Conservation (phyloP, 139 green algal species). For the Coelastrella sp. region DNA sequence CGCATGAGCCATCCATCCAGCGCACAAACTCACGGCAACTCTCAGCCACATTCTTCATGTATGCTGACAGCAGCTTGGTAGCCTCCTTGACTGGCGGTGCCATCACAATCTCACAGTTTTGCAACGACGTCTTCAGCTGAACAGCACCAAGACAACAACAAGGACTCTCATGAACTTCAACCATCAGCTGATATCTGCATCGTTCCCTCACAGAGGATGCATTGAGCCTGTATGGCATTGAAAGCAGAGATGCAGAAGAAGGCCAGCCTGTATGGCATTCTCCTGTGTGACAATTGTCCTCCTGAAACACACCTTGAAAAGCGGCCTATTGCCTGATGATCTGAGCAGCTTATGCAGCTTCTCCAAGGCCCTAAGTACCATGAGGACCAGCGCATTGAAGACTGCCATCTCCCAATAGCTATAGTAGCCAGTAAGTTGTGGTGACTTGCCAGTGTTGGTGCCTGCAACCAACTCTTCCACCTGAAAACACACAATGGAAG, state of each 20-base stretch:
- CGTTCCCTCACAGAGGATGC: background rate
- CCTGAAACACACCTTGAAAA: conserved; percentile 57
- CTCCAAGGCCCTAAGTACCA: conserved; percentile 79
- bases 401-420: conserved; percentile 88
- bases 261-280: background rate
- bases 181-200: background rate
- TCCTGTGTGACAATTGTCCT: background rate
- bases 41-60: conserved; percentile 49
- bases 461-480: conserved; percentile 86
- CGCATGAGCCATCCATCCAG: conserved; percentile 94
- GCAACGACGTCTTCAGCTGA: conserved; percentile 80
- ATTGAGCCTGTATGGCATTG: background rate
- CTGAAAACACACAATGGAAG: conserved; percentile 32
- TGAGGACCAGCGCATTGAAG: conserved; percentile 85
- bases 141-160: background rate
- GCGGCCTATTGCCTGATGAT: conserved; percentile 43
- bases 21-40: conserved; percentile 79
- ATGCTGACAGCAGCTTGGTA: conserved; percentile 41
- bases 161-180: background rate
- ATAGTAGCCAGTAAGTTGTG: conserved; percentile 85
- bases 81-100: conserved; percentile 82
- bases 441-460: conserved; percentile 86
- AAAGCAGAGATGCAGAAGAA: background rate
- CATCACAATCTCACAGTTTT: conserved; percentile 83
- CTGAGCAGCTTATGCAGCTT: conserved; percentile 62